Percentiles rank a stretch among this genome's conserved stretches.
Evolutionary conservation across 306 rosid genomes (phyloP).

Genomic region (Dryas alaskensis): DNA sequence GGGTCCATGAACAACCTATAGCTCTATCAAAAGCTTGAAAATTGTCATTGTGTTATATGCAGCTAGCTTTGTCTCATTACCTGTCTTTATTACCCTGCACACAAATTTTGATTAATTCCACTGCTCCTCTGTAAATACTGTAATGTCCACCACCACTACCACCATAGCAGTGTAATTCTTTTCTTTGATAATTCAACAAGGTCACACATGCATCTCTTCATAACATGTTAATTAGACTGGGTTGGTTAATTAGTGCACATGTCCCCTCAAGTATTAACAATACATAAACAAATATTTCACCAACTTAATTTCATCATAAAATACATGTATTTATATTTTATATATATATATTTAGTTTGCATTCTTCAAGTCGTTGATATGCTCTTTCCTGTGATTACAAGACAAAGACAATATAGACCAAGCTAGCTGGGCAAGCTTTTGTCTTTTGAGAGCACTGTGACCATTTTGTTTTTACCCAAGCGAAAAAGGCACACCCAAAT

Average conservation of each 20-base stretch:
- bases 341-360: background rate
- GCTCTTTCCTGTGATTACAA: background rate
- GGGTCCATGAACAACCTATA: background rate
- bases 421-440: constrained; percentile 2
- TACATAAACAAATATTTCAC: background rate
- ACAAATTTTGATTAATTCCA: background rate
- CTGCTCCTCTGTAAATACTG: background rate
- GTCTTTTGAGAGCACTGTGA: background rate
- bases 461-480: background rate
- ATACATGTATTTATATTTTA: too few relatives aligned
- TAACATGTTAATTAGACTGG: background rate
- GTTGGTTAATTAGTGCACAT: background rate
- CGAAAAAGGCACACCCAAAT: background rate
- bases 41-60: background rate
- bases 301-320: background rate
- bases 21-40: too few relatives aligned
- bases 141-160: background rate
- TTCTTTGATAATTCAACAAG: too few relatives aligned
- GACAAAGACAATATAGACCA: background rate
- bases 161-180: too few relatives aligned
- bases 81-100: background rate
- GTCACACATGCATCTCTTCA: too few relatives aligned
- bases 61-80: background rate
- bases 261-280: background rate
- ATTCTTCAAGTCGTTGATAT: background rate